Base-by-base conservation (phyloP, 768 basidiomycete species). In the Tylopilus intermedius region DNA sequence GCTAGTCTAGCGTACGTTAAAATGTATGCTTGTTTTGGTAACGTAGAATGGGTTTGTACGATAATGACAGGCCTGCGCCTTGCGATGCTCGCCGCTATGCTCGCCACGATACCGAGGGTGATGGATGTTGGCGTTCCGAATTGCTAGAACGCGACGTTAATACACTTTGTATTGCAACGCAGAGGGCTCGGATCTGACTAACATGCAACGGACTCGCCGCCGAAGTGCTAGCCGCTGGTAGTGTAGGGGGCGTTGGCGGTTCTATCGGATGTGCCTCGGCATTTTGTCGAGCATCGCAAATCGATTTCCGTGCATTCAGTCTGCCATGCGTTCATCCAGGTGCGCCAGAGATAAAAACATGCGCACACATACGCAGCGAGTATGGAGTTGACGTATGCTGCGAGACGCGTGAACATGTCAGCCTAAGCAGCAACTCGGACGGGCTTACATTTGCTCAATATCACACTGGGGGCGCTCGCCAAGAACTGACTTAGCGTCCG, bases 351-450 rank as follows among this genome's bases (percentile, higher is more conserved):
- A 13, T 5, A 1, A 49, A 10, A 7, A 24, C 11, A 2, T 14
- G 14, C 4, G 37, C 10, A 5, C 14, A 54, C 62, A 47, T 42
- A 62, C 63, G 62, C 60, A 4, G 33, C 55, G n/a, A 65, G 48
- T 58, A 62, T 65, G 21, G 60, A 54, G 39, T 62, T 54, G 33
- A 60, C 47, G 30, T 65, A 64, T 40, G 63, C 58, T 65, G 22
- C 13, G 15, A 24, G 18, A 21, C 18, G 30, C 30, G 2, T 43
- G 37, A 56, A 45, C 15, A 13, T 27, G 24, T 18, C 33, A 5
- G n/a, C 7, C 22, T 37, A 7, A 4, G 13, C 10, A 15, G 5
- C 5, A 18, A 18, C 3, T 14, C 6, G n/a, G 6, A 27, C 7
- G 10, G 7, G 13, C 50, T n/a, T 9, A 58, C 64, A 51, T 47